A percentile compares a stretch with the other conserved stretches of the same genome.
phyloP scores from a whole-genome alignment of 371 early-diverging fungal genomes.

The Coemansia sp. region DNA sequence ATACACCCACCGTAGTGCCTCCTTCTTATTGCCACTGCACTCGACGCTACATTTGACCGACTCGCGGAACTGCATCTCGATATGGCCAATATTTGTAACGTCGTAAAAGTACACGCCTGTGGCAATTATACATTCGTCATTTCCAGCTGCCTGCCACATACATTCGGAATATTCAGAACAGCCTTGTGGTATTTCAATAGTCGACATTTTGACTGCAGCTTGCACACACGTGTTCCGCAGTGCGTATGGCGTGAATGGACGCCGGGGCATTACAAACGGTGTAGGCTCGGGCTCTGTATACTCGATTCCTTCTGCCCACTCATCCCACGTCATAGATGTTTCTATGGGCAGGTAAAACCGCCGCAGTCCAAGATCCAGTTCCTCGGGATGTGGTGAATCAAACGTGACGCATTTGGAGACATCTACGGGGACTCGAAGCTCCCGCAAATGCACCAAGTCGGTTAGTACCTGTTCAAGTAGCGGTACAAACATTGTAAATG shows the following conservation, averaged over 20 bases:
- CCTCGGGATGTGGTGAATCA: background rate
- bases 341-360: background rate
- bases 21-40: background rate
- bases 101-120: background rate
- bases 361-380: background rate
- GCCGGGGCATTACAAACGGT: background rate
- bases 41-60: conserved; percentile 1
- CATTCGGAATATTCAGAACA: background rate
- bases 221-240: background rate
- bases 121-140: background rate
- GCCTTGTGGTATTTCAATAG: background rate
- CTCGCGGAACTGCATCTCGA: background rate
- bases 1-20: background rate
- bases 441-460: background rate
- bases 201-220: background rate
- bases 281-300: background rate
- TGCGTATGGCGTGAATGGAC: background rate
- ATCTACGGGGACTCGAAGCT: background rate
- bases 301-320: conserved; percentile 3
- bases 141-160: background rate
- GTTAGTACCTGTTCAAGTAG: background rate
- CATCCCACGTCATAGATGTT: background rate
- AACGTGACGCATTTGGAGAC: background rate
- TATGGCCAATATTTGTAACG: background rate
- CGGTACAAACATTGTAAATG: background rate